Base-by-base conservation (phyloP, 805 yeast genomes). In the Myxozyma mucilagina region DNA sequence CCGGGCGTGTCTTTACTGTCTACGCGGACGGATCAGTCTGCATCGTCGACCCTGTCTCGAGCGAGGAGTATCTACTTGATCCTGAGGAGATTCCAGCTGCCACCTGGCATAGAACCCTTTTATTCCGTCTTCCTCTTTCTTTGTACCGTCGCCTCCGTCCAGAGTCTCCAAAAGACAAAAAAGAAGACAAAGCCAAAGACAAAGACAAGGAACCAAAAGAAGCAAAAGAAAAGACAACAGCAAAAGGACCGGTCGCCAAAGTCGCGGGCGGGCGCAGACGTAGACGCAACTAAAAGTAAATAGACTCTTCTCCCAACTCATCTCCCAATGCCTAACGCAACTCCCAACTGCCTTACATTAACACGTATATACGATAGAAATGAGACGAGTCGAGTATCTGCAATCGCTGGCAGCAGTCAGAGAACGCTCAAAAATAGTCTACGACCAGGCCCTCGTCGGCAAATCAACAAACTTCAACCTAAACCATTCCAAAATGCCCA, bases 341-440 rank as follows among this genome's bases (percentile, higher is more conserved):
- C 4, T 38, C 42, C 13, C n/a, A 38, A 38, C 42, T 2, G 42
- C 42, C 42, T 14, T 16, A 5, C n/a, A 38, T 14, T 38, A 16
- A 14, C 13, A 10, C 34, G 20, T 20, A 45, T 24, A 47, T 16
- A 32, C 13, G n/a, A n/a, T 24, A n/a, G 4, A 1, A 38, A 50
- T 49, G 53, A 59, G 31, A 39, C 57, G 58, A 11, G 63, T 44
- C 8, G 44, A 39, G 20, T 80, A 82, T 57, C 70, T 84, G 7
- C 74, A 79, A 31, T 75, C 83, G n/a, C 82, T 84, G 49, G 72
- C 74, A 34, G 82, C 87, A 0, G 87, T 84, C 2, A 77, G 88
- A 64, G 85, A 79, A 57, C 79, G 83, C 20, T 77, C 83, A 6
- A 65, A 73, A 0, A 74, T 78, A 39, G 82, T 84, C 35, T 76